A percentile compares a stretch with the other conserved stretches of the same genome.
phyloP scores from a whole-genome alignment of 805 yeast species.

The Starmerella apis region DNA sequence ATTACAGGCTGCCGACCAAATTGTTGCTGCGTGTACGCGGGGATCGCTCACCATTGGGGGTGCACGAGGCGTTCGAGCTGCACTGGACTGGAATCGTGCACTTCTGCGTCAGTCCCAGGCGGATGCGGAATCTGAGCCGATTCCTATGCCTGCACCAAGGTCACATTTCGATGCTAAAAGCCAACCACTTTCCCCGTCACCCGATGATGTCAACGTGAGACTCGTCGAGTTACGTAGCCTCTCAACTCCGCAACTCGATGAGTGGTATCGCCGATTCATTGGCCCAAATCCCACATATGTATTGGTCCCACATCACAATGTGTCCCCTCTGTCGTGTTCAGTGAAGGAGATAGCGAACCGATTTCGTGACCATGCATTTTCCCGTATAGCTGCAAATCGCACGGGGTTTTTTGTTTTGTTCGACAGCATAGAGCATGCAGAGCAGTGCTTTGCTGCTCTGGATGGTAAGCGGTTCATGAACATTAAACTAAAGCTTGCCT shows the following conservation, averaged over 20 bases:
- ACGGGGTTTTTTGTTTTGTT: slow-evolving; percentile 13
- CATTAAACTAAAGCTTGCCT: not conserved
- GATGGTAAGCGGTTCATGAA: not conserved
- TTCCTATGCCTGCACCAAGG: not conserved
- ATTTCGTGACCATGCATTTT: not conserved
- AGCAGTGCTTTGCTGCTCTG: slow-evolving; percentile 1
- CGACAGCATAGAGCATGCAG: slow-evolving; percentile 1
- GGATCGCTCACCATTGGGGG: not conserved
- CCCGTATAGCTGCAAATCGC: slow-evolving; percentile 9
- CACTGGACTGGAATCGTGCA: not conserved
- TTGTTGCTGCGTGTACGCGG: not conserved
- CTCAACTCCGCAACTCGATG: not conserved
- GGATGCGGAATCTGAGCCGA: slow-evolving; percentile 1
- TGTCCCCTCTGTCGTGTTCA: not conserved
- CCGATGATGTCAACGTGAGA: not conserved
- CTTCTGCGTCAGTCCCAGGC: not conserved
- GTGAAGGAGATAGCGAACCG: slow-evolving; percentile 2
- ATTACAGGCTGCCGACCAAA: not conserved
- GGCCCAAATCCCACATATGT: slow-evolving; percentile 10
- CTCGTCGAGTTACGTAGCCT: slow-evolving; percentile 10
- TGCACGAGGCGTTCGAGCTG: not conserved
- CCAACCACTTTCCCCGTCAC: not conserved
- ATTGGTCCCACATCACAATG: slow-evolving; percentile 5
- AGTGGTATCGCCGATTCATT: slow-evolving; percentile 13
- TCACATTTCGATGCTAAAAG: not conserved